These are phyloP conservation scores for Elsinoe arachidis DNA, from an alignment of 2,329 filamentous ascomycete species.

Conservation along the genomic window DNA sequence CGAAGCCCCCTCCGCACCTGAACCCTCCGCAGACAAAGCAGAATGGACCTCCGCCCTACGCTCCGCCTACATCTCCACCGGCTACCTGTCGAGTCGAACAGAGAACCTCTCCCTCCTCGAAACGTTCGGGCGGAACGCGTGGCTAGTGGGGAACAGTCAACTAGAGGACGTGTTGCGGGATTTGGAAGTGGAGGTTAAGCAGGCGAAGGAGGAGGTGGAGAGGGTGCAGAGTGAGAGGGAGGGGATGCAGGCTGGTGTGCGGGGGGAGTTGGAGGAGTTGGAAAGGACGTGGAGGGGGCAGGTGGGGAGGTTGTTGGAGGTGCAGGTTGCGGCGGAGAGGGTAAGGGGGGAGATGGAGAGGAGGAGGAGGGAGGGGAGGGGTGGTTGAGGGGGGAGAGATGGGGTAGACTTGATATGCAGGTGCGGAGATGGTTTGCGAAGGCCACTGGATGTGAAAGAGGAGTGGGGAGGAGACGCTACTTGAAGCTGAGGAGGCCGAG, in stretches of 20 bases:
- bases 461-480: too few species aligned
- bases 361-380: conserved; percentile 41
- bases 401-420: neutral
- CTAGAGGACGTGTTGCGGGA: conserved; percentile 61
- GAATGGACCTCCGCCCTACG: conserved; percentile 43
- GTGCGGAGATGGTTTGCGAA: neutral
- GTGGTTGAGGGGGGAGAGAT: neutral
- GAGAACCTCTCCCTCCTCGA: conserved; percentile 67
- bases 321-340: conserved; percentile 72
- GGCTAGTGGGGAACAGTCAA: conserved; percentile 77
- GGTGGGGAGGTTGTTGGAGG: conserved; percentile 72
- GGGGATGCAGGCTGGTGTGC: conserved; percentile 59
- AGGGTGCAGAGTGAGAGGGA: conserved; percentile 62
- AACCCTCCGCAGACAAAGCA: conserved; percentile 24
- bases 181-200: conserved; percentile 67
- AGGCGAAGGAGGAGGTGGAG: conserved; percentile 61
- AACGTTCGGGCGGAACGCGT: conserved; percentile 76
- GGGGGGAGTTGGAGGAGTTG: conserved; percentile 62
- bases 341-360: conserved; percentile 60
- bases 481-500: too few species aligned
- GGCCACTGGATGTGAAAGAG: neutral
- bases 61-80: conserved; percentile 49
- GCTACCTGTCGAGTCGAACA: conserved; percentile 48
- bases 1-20: conserved; percentile 60
- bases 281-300: conserved; percentile 74